Evolutionary conservation across 371 early-diverging fungal genomes (phyloP), one percentile per base, ranked within the genome.

Genomic region (Mucor saturninus): DNA sequence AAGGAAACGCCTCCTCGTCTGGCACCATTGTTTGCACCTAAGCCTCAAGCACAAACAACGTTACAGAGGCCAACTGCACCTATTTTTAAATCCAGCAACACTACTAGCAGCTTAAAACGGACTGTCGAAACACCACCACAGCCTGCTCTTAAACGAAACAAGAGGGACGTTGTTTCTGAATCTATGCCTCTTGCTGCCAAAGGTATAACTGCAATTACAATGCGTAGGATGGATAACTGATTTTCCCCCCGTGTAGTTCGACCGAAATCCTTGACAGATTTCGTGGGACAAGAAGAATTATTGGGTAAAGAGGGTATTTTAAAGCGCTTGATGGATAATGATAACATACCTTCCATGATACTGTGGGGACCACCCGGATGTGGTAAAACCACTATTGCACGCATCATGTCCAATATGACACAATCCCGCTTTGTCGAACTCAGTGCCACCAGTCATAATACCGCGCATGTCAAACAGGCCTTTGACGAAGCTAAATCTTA

Each of bases 341-440:
- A 91, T 46, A 77, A 77, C 46, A 83, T 93, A 2, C 91, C 93
- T 14, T 90, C 83, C 42, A 79, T 88, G 65, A 55, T 86, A 0
- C 62, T 85, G 2, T 83, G 83, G 80, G 92, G 93, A 4, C 89
- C 90, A 10, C 93, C 94, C 3, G 96, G 95, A 0, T 81, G 85
- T 21, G 96, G 96, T n/a, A 95, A 95, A 61, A 95, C 94, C 0
- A 91, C 93, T 0, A 67, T 93, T 9, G 95, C 93, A 3, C 71
- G 85, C 21, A 87, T 91, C 40, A 87, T 91, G 38, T 89, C 91
- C 1, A 82, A 84, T 46, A 72, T 72, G 54, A 88, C 89, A 0
- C 80, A 81, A 59, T 80, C 89, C 0, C 76, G 83, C 9, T 93
- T 89, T 64, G 73, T 81, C 39, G 94, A 93, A 65, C 70, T 93